phyloP scores from a whole-genome alignment of 164 flowering plant species.

The Berberis thunbergii region DNA sequence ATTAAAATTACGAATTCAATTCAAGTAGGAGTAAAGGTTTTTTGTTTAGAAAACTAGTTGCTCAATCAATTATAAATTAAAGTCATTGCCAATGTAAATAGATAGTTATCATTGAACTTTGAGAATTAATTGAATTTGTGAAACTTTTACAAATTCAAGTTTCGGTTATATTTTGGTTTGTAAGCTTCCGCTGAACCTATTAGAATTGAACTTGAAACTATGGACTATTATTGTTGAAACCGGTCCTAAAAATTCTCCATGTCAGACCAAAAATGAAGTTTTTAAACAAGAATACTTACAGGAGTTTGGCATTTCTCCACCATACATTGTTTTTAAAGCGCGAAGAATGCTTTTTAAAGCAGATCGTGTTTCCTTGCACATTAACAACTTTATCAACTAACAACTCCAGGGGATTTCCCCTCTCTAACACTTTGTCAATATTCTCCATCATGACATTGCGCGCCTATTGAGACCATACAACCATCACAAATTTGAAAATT shows the following conservation, averaged over 20 bases:
- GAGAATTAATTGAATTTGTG: too few species aligned
- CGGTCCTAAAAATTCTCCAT: not conserved
- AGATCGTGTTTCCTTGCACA: conserved; percentile 67
- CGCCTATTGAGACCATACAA: conserved; percentile 36
- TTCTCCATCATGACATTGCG: conserved; percentile 76
- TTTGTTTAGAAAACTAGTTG: not conserved
- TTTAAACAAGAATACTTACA: conserved; percentile 33
- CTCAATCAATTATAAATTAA: not conserved
- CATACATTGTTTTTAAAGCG: conserved; percentile 52
- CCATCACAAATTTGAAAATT: not conserved
- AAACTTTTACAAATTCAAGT: too few species aligned
- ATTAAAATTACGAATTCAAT: too few species aligned
- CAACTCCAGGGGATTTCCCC: conserved; percentile 76
- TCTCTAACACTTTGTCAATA: conserved; percentile 77
- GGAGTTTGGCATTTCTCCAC: conserved; percentile 80
- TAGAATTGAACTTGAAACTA: not conserved
- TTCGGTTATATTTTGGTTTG: too few species aligned
- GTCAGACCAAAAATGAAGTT: not conserved
- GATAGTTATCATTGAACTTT: not conserved
- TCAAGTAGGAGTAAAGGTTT: not conserved
- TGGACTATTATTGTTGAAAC: not conserved
- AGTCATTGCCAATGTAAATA: not conserved
- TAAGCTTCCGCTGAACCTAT: not conserved
- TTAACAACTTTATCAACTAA: conserved; percentile 62
- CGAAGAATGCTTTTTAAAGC: conserved; percentile 68